Percentiles rank a stretch among this genome's conserved stretches.
phyloP scores from a whole-genome alignment of 2,329 filamentous ascomycete genomes.

The Penicillium sp. region DNA sequence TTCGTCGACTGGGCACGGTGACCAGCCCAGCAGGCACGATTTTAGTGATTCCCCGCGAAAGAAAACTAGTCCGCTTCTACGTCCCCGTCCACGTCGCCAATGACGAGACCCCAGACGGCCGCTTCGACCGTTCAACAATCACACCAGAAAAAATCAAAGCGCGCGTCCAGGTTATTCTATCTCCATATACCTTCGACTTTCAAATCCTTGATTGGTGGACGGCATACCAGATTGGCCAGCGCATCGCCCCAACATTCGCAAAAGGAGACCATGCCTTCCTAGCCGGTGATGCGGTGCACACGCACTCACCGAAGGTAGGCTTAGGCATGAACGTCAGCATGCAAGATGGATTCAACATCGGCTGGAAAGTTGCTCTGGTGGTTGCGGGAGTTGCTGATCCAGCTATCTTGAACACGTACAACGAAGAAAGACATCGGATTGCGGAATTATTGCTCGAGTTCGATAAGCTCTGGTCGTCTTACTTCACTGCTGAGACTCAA shows the following conservation, averaged over 20 bases:
- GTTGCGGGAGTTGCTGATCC: conserved; percentile 43
- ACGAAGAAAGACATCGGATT: conserved; percentile 57
- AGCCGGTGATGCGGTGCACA: conserved; percentile 25
- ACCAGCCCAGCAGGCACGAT: conserved; percentile 54
- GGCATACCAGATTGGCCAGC: conserved; percentile 23
- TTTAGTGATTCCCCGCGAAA: conserved; percentile 29
- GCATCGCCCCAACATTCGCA: conserved; percentile 16
- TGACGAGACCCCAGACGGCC: conserved; percentile 1
- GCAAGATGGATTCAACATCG: conserved; percentile 56
- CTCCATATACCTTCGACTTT: conserved; percentile 22
- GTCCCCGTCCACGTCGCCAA: conserved; percentile 22
- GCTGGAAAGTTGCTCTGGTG: conserved; percentile 57
- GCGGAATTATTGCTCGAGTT: conserved; percentile 68
- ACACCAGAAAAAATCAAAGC: conserved; percentile 16
- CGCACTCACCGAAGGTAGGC: conserved; percentile 24
- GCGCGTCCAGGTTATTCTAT: conserved; percentile 17
- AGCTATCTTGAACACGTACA: conserved; percentile 52
- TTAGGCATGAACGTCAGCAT: conserved; percentile 42
- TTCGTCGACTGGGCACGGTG: conserved; percentile 56
- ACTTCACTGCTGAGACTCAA: conserved; percentile 14
- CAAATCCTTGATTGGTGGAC: conserved; percentile 23
- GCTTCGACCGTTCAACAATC: conserved; percentile 21
- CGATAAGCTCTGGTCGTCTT: conserved; percentile 46
- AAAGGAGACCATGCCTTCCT: conserved; percentile 19
- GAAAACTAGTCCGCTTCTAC: conserved; percentile 21